Evolutionary conservation across 2,329 filamentous ascomycete genomes (phyloP).

Genomic region (Neonectria punicea): DNA sequence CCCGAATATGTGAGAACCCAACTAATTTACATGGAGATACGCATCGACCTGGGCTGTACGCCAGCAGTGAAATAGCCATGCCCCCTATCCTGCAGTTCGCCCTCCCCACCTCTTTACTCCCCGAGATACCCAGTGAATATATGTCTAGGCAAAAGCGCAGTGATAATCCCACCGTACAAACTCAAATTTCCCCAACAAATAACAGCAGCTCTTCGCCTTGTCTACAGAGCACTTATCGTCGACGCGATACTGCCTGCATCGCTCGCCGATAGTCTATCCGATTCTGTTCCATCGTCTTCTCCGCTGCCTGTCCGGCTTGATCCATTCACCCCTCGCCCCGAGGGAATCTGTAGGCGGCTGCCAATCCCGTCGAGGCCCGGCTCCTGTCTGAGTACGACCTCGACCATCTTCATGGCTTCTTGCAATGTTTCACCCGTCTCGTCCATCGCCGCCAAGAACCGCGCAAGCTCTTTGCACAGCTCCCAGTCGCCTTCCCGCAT

Average conservation of each 20-base stretch:
- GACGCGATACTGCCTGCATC: slow-evolving; percentile 52
- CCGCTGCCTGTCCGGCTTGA: slow-evolving; percentile 42
- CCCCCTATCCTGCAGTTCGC: neutral
- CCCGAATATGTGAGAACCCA: neutral
- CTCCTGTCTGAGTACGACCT: slow-evolving; percentile 51
- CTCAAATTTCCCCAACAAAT: slow-evolving; percentile 8
- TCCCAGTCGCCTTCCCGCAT: slow-evolving; percentile 93
- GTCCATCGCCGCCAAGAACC: slow-evolving; percentile 95
- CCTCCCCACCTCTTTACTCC: slow-evolving; percentile 13
- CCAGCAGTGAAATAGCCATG: slow-evolving; percentile 4
- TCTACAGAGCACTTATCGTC: slow-evolving; percentile 43
- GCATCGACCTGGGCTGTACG: neutral
- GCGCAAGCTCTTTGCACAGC: slow-evolving; percentile 90
- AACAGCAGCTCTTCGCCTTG: neutral
- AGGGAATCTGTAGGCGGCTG: slow-evolving; percentile 48
- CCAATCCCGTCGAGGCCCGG: slow-evolving; percentile 39
- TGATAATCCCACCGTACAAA: slow-evolving; percentile 19
- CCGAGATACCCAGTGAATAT: slow-evolving; percentile 17
- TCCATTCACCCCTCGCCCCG: slow-evolving; percentile 45
- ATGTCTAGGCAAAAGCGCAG: slow-evolving; percentile 23
- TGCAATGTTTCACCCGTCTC: slow-evolving; percentile 83
- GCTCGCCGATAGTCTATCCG: slow-evolving; percentile 51
- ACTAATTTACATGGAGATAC: slow-evolving; percentile 4
- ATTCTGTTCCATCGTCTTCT: slow-evolving; percentile 50
- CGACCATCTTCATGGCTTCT: slow-evolving; percentile 74